Evolutionary conservation across 805 yeast species (phyloP).

Genomic region (Candida lessepsii): DNA sequence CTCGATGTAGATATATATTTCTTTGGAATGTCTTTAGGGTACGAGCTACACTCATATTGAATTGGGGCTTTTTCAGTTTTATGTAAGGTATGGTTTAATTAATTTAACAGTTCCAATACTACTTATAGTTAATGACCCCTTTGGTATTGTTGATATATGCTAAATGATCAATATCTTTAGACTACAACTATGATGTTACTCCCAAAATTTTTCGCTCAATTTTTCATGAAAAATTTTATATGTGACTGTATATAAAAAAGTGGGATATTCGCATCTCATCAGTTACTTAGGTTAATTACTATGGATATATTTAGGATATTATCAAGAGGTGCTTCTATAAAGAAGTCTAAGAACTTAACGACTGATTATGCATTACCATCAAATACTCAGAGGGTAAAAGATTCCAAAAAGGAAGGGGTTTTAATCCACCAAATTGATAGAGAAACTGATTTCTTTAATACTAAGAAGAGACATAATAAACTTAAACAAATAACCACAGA

Average conservation of each 20-base stretch:
- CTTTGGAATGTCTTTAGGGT: slow-evolving; percentile 17
- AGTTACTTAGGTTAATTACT: too few species aligned
- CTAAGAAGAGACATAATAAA: slow-evolving; percentile 38
- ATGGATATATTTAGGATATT: slow-evolving; percentile 91
- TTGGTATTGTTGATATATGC: too few species aligned
- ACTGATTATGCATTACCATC: slow-evolving; percentile 41
- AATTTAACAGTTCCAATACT: too few species aligned
- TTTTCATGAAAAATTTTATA: slow-evolving; percentile 9
- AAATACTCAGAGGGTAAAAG: slow-evolving; percentile 21
- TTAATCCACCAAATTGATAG: slow-evolving; percentile 53
- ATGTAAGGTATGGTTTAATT: not conserved
- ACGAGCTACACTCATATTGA: not conserved
- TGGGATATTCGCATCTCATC: slow-evolving; percentile 1
- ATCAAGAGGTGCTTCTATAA: slow-evolving; percentile 80
- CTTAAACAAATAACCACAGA: slow-evolving; percentile 14
- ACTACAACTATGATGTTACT: not conserved
- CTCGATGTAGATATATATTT: slow-evolving; percentile 43
- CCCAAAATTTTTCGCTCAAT: slow-evolving; percentile 6
- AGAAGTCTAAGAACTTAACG: slow-evolving; percentile 49
- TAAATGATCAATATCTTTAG: too few species aligned
- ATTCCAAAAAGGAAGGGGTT: slow-evolving; percentile 36
- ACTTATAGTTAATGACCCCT: too few species aligned
- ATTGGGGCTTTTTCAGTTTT: not conserved
- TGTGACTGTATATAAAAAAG: slow-evolving; percentile 2
- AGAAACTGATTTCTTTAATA: slow-evolving; percentile 82